Conservation (phyloP, 169 alveolate species). For the Theileria parva region DNA sequence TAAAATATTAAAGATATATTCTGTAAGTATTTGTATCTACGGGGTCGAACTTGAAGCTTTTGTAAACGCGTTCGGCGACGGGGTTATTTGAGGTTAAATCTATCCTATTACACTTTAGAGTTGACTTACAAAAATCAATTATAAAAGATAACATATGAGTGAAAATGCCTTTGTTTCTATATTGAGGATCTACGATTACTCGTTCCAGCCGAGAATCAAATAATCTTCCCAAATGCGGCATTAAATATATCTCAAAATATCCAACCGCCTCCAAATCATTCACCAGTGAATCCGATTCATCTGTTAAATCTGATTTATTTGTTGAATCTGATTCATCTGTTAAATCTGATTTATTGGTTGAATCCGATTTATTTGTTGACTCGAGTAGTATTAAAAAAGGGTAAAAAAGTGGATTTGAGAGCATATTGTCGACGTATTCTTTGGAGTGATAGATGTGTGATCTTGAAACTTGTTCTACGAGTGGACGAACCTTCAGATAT, state of each 20-base stretch:
- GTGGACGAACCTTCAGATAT: slow-evolving; percentile 46
- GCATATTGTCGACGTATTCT: slow-evolving; percentile 46
- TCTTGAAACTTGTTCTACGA: slow-evolving; percentile 43
- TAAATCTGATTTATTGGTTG: not conserved
- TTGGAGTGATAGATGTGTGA: slow-evolving; percentile 20
- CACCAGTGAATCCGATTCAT: not conserved
- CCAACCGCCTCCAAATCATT: slow-evolving; percentile 49
- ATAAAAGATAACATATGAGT: slow-evolving; percentile 55
- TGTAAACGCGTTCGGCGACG: slow-evolving; percentile 67
- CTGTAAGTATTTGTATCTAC: slow-evolving; percentile 66
- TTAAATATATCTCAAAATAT: slow-evolving; percentile 68
- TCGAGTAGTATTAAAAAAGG: slow-evolving; percentile 40
- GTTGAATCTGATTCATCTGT: not conserved
- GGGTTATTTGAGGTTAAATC: slow-evolving; percentile 71
- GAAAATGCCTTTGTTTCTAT: slow-evolving; percentile 69
- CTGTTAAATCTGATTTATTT: not conserved
- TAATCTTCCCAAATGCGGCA: slow-evolving; percentile 77
- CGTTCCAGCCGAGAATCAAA: slow-evolving; percentile 78
- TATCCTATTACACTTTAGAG: slow-evolving; percentile 69
- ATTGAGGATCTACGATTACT: slow-evolving; percentile 64
- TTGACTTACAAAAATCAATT: slow-evolving; percentile 59
- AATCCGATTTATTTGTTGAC: not conserved
- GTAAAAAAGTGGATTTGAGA: slow-evolving; percentile 31
- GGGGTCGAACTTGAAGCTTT: slow-evolving; percentile 63
- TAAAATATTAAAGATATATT: slow-evolving; percentile 15